These are phyloP conservation scores for Amphibolis antarctica DNA, from an alignment of 106 monocot genomes.

Conservation along the genomic window DNA sequence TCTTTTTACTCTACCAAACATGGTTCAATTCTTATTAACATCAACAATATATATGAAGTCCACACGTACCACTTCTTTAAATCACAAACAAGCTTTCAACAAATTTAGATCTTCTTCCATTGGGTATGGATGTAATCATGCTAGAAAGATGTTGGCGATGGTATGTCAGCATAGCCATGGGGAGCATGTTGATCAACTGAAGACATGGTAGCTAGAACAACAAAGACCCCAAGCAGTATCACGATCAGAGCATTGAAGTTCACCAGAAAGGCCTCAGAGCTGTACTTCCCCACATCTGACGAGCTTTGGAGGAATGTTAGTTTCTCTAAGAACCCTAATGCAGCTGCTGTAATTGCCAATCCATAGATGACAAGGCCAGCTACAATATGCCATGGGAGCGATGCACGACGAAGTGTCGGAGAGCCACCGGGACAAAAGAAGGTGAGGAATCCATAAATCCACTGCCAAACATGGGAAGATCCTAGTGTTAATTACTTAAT, in stretches of 20 bases:
- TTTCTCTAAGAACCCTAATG: conserved; percentile 81
- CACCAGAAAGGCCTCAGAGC: conserved; percentile 77
- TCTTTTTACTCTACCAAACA: background rate
- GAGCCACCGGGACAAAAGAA: conserved; percentile 66
- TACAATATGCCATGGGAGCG: conserved; percentile 74
- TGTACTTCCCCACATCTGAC: conserved; percentile 45
- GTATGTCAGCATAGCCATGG: conserved; percentile 20
- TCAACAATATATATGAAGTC: background rate
- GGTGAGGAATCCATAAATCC: conserved; percentile 67
- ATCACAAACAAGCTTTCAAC: background rate
- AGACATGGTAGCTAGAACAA: conserved; percentile 49
- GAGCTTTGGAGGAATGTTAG: conserved; percentile 74
- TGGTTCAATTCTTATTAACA: background rate
- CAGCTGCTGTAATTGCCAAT: conserved; percentile 42
- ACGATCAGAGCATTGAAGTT: conserved; percentile 82
- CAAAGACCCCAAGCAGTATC: conserved; percentile 51
- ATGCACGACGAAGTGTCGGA: conserved; percentile 9
- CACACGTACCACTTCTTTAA: background rate
- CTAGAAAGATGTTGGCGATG: too few species aligned
- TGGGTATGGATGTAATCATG: background rate
- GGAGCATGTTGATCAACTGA: conserved; percentile 26
- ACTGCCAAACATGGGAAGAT: conserved; percentile 28
- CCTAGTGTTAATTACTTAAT: too few species aligned
- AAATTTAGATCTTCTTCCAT: background rate
- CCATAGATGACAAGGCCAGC: conserved; percentile 69